Evolutionary conservation across 2,329 filamentous ascomycete genomes (phyloP), one percentile per base, ranked within the genome.

Genomic region (Thielaviopsis punctulata): DNA sequence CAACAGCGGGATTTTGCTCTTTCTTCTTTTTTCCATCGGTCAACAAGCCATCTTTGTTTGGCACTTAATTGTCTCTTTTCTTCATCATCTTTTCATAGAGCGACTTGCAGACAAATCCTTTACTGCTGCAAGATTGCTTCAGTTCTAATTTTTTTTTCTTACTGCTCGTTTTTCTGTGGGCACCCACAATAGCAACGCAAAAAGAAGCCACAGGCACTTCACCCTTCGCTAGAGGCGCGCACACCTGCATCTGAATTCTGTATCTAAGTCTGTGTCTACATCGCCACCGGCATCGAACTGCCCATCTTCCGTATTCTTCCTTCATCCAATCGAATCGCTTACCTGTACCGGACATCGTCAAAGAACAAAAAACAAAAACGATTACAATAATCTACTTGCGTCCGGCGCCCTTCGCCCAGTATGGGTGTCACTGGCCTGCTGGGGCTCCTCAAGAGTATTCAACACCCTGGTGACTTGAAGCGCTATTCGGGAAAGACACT

Each of bases 371-470:
- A n/a, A n/a, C n/a, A n/a, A 36, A 36, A 36, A 36, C 30, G 30
- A 4, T 15, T 12, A 27, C 19, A 12, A 19, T 15, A 15, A 36
- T 30, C n/a, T 15, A 12, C n/a, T 21, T 22, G 24, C 15, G n/a
- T 27, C 22, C 12, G 12, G 23, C 23, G 23, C 7, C n/a, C 9
- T 22, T 39, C 27, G 36, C 30, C 53, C 27, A 51, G 15, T 43
- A 58, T 58, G 57, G 57, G 57, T 51, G 56, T 58, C 36, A 41
- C 51, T 27, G 57, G 57, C 45, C 78, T 98, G 51, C 75, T 96
- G 30, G 87, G 87, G 36, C 74, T 96, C 55, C 79, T 98, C 56
- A 96, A 96, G 68, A 96, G 92, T 45, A 96, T 98, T 52, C 92
- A 98, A 55, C 88, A 85, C 62, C 84, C 85, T 62, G 84, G 79